These are phyloP conservation scores for Termitomyces sp. DNA, from an alignment of 768 basidiomycete genomes.

Conservation along the genomic window DNA sequence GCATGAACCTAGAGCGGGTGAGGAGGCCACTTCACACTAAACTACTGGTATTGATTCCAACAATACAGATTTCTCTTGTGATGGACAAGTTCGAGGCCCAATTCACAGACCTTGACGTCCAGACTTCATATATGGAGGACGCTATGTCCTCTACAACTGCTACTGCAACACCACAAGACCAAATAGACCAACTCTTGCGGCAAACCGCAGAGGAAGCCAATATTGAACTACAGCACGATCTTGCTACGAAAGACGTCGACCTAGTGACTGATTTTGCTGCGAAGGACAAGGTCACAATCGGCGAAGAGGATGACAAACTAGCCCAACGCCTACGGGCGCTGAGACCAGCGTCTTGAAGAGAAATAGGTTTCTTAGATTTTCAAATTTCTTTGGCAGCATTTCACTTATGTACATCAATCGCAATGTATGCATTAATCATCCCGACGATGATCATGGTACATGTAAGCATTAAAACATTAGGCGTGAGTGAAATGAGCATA, in stretches of 20 bases:
- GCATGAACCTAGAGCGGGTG: constrained; percentile 97
- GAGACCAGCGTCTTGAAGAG: constrained; percentile 59
- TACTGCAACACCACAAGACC: constrained; percentile 91
- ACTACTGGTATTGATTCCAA: background rate
- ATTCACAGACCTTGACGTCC: constrained; percentile 95
- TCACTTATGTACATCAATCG: constrained; percentile 2
- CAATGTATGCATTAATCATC: constrained; percentile 10
- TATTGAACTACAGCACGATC: constrained; percentile 89
- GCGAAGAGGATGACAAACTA: constrained; percentile 76
- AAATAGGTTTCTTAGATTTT: background rate
- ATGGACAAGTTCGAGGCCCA: constrained; percentile 99
- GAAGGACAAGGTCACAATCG: constrained; percentile 45
- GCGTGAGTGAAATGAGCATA: constrained; percentile 5
- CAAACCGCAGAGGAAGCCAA: constrained; percentile 97
- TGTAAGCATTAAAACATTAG: constrained; percentile 12
- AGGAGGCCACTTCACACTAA: constrained; percentile 19
- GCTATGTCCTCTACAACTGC: constrained; percentile 93
- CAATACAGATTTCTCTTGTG: constrained; percentile 81
- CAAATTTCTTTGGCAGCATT: constrained; percentile 3
- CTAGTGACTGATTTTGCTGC: constrained; percentile 51
- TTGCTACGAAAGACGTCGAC: constrained; percentile 58
- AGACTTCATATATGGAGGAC: constrained; percentile 97
- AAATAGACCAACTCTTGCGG: constrained; percentile 86
- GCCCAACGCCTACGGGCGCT: constrained; percentile 87
- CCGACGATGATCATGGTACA: constrained; percentile 11